Conservation (phyloP, 352 stramenopile genomes). For the Albugo laibachii region DNA sequence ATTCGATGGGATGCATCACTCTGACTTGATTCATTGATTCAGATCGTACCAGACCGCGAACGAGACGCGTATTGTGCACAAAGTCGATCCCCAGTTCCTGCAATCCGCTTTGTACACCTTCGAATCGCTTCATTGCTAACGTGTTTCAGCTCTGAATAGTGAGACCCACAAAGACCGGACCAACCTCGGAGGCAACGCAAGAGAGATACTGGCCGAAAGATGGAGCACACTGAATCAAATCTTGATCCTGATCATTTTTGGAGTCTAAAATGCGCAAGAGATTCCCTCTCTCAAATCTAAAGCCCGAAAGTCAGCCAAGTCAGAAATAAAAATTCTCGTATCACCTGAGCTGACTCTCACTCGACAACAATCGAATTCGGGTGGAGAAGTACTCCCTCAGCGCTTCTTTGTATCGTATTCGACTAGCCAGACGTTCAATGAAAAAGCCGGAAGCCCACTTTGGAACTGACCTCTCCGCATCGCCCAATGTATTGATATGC, state of each 20-base stretch:
- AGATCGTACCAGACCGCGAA: conserved; percentile 53
- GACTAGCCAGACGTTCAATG: conserved; percentile 12
- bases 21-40: not conserved
- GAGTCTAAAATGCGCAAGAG: conserved; percentile 77
- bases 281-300: conserved; percentile 56
- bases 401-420: conserved; percentile 36
- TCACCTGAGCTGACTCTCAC: conserved; percentile 52
- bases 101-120: conserved; percentile 32
- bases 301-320: not conserved
- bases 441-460: not conserved
- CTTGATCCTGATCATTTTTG: conserved; percentile 49
- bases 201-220: conserved; percentile 43
- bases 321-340: not conserved
- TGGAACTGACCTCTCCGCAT: conserved; percentile 38
- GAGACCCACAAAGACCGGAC: not conserved
- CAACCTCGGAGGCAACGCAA: conserved; percentile 23
- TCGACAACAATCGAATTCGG: conserved; percentile 40
- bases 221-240: conserved; percentile 42
- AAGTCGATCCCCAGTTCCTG: conserved; percentile 37
- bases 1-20: not conserved
- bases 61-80: conserved; percentile 41
- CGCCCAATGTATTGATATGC: conserved; percentile 69
- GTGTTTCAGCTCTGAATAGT: not conserved
- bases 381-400: conserved; percentile 41
- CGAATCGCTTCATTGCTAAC: conserved; percentile 27